phyloP scores from a whole-genome alignment of 192 early-diverging fungal genomes.

The Coemansia sp. region DNA sequence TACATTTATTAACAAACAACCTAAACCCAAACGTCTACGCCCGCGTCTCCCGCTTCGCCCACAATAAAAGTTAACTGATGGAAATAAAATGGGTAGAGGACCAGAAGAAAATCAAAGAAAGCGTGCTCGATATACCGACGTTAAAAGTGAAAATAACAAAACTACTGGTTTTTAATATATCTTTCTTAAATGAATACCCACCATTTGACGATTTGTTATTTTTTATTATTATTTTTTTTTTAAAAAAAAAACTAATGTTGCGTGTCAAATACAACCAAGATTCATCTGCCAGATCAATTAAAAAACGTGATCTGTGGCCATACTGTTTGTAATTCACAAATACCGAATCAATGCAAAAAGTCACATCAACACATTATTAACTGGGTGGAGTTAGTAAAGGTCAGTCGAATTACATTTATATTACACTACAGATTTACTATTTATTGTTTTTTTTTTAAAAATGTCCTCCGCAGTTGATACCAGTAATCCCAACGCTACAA shows the following conservation, averaged over 20 bases:
- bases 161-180: not conserved
- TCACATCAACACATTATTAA: too few relatives aligned
- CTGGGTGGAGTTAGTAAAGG: too few relatives aligned
- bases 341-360: not conserved
- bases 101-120: too few relatives aligned
- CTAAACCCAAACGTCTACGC: too few relatives aligned
- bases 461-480: slow-evolving; percentile 3
- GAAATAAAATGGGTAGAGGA: too few relatives aligned
- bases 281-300: too few relatives aligned
- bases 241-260: not conserved
- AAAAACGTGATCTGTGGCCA: too few relatives aligned
- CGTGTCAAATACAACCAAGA: not conserved
- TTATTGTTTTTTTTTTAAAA: not conserved
- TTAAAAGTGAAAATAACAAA: too few relatives aligned
- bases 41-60: too few relatives aligned
- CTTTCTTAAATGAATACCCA: not conserved
- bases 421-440: not conserved
- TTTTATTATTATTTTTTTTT: not conserved
- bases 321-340: not conserved
- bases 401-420: not conserved
- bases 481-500: not conserved
- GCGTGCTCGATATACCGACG: too few relatives aligned
- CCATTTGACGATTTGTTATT: too few relatives aligned
- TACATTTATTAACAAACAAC: not conserved
- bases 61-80: too few relatives aligned